Percentiles rank a stretch among this genome's conserved stretches.
Evolutionary conservation across 73 alveolate genomes (phyloP).

Genomic region (Paramecium octaurelia): DNA sequence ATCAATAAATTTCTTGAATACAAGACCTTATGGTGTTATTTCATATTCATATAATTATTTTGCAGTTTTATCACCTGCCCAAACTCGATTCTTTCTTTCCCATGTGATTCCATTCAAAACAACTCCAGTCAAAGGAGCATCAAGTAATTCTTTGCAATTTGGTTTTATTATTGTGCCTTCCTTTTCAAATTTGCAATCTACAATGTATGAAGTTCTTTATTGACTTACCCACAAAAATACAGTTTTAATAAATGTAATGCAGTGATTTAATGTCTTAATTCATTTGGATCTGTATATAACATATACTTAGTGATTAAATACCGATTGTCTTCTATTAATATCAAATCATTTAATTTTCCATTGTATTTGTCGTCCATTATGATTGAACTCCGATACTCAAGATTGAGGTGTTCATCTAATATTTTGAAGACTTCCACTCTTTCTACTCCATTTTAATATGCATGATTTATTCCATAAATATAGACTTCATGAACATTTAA

Average conservation of each 20-base stretch:
- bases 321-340: not conserved
- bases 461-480: slow-evolving; percentile 18
- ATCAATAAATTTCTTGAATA: not conserved
- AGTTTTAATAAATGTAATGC: not conserved
- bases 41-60: not conserved
- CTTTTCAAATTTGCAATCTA: not conserved
- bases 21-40: not conserved
- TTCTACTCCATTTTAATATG: slow-evolving; percentile 26
- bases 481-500: not conserved
- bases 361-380: not conserved
- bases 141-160: not conserved
- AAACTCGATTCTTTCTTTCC: not conserved
- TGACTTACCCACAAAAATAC: not conserved
- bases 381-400: not conserved
- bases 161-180: not conserved
- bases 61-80: slow-evolving; percentile 13
- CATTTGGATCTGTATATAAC: not conserved
- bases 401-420: not conserved
- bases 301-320: not conserved
- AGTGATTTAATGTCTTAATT: not conserved
- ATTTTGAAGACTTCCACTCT: not conserved
- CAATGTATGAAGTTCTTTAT: not conserved
- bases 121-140: not conserved
- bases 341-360: slow-evolving; percentile 4
- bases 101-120: slow-evolving; percentile 27